A percentile compares a stretch with the other conserved stretches of the same genome.
Evolutionary conservation across 1,139 yeast genomes (phyloP).

Genomic region (Scheffersomyces parashehatae): DNA sequence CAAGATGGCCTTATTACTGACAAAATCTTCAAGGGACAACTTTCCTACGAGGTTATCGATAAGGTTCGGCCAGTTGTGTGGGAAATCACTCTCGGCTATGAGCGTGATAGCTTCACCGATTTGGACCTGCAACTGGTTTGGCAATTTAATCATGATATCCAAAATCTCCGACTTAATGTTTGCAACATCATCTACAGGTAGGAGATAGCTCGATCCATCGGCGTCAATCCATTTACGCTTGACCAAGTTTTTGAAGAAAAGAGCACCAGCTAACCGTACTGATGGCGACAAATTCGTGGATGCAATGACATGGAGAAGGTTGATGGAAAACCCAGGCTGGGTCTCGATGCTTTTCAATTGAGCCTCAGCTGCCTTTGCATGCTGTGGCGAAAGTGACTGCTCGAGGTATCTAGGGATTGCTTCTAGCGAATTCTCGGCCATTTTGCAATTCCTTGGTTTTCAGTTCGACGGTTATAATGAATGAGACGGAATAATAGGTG

Average conservation of each 20-base stretch:
- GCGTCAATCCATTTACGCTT: slow-evolving; percentile 88
- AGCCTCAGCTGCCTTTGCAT: slow-evolving; percentile 63
- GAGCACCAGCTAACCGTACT: slow-evolving; percentile 82
- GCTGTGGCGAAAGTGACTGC: slow-evolving; percentile 49
- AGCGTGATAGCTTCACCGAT: slow-evolving; percentile 90
- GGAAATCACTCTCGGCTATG: slow-evolving; percentile 96
- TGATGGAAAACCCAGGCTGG: slow-evolving; percentile 72
- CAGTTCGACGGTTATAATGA: neutral
- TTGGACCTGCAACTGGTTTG: slow-evolving; percentile 76
- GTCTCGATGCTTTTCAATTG: slow-evolving; percentile 61
- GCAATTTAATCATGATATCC: slow-evolving; percentile 78
- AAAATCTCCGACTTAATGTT: slow-evolving; percentile 77
- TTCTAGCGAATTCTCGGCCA: slow-evolving; percentile 42
- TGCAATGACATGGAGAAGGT: slow-evolving; percentile 77
- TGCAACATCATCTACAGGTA: slow-evolving; percentile 61
- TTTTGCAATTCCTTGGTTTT: slow-evolving; percentile 7
- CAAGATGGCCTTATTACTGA: slow-evolving; percentile 79
- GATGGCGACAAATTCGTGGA: slow-evolving; percentile 52
- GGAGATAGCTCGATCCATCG: slow-evolving; percentile 67
- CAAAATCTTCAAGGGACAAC: slow-evolving; percentile 64
- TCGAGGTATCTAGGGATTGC: slow-evolving; percentile 48
- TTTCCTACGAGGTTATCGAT: slow-evolving; percentile 74
- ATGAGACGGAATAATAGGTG: neutral
- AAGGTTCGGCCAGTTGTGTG: slow-evolving; percentile 80
- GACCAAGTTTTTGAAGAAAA: slow-evolving; percentile 86